phyloP scores from a whole-genome alignment of 352 stramenopile species.

The Phytophthora palmivora region DNA sequence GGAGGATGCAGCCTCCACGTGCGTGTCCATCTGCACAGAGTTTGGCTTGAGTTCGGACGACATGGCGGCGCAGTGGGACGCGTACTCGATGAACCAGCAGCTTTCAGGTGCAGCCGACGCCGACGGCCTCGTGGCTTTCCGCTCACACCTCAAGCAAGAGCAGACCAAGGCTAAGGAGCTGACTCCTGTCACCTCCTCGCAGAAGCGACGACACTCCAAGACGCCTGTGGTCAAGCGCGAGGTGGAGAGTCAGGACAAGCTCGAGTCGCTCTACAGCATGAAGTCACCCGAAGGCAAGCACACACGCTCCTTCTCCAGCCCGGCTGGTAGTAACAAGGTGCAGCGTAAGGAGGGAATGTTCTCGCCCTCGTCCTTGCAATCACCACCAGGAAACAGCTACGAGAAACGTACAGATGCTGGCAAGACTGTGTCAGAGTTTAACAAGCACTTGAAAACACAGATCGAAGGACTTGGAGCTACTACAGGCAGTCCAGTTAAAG shows the following conservation, averaged over 20 bases:
- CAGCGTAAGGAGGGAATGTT: conserved; percentile 76
- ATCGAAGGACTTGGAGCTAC: conserved; percentile 34
- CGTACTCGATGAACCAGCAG: conserved; percentile 89
- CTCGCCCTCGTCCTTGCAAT: conserved; percentile 77
- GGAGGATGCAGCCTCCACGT: conserved; percentile 70
- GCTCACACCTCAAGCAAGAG: conserved; percentile 73
- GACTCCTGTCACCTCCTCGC: conserved; percentile 9
- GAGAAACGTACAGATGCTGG: conserved; percentile 80
- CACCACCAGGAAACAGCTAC: conserved; percentile 72
- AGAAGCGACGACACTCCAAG: conserved; percentile 67
- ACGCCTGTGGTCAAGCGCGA: conserved; percentile 79
- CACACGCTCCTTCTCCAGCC: conserved; percentile 65
- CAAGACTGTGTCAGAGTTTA: conserved; percentile 84
- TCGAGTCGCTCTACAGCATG: conserved; percentile 75
- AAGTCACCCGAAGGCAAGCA: conserved; percentile 82
- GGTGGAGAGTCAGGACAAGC: conserved; percentile 56
- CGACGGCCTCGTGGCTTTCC: conserved; percentile 73
- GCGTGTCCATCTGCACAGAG: conserved; percentile 75
- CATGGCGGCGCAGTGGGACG: conserved; percentile 83
- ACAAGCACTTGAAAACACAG: conserved; percentile 71
- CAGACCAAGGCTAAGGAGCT: conserved; percentile 47
- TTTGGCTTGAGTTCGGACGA: conserved; percentile 82
- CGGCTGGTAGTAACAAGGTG: conserved; percentile 63
- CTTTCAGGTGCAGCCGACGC: conserved; percentile 59
- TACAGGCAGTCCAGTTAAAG: conserved; percentile 20